These are phyloP conservation scores for Auricularia sp. DNA, from an alignment of 768 basidiomycete genomes.

Conservation along the genomic window DNA sequence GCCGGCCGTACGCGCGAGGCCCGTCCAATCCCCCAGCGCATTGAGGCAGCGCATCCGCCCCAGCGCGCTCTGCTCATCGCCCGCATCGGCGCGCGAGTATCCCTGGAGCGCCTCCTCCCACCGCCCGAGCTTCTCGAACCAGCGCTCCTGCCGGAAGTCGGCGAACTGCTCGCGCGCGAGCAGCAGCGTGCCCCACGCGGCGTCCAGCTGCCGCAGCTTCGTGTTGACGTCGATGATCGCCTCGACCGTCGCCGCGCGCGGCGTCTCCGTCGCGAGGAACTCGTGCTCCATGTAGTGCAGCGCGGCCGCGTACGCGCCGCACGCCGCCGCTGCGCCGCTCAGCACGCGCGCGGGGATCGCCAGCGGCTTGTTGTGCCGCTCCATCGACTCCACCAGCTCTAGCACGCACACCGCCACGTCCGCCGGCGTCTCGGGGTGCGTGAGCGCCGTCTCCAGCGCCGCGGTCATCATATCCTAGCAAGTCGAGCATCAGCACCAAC, in stretches of 20 bases:
- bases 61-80: constrained; percentile 24
- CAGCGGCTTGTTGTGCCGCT: constrained; percentile 40
- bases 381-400: constrained; percentile 41
- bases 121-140: constrained; percentile 43
- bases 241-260: constrained; percentile 29
- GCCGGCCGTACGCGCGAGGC: constrained; percentile 31
- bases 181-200: constrained; percentile 39
- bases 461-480: constrained; percentile 35
- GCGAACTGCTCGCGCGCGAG: constrained; percentile 32
- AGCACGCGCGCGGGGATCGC: constrained; percentile 34
- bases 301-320: constrained; percentile 40
- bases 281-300: constrained; percentile 45
- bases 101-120: constrained; percentile 37
- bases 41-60: constrained; percentile 38
- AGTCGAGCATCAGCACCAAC: too few relatives aligned
- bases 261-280: constrained; percentile 31
- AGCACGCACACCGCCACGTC: constrained; percentile 38
- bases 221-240: constrained; percentile 43
- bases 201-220: constrained; percentile 39
- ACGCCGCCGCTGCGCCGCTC: constrained; percentile 35
- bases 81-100: constrained; percentile 22
- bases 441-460: constrained; percentile 31
- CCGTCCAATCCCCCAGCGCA: constrained; percentile 42
- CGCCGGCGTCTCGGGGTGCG: constrained; percentile 27
- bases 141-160: constrained; percentile 33